phyloP scores from a whole-genome alignment of 305 asterid genomes.

The Fraxinus nigra region DNA sequence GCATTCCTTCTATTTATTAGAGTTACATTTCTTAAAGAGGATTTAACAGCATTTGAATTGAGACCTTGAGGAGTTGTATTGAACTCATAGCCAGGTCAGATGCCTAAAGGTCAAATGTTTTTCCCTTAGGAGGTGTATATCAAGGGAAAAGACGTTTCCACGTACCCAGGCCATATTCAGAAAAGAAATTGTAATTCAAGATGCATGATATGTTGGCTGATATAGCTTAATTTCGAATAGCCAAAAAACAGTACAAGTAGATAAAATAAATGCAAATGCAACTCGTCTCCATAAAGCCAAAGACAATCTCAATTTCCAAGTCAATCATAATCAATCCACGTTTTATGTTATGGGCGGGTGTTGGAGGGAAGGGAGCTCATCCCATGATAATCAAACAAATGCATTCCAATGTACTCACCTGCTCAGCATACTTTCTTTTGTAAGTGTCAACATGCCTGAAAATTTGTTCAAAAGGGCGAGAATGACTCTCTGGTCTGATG shows the following conservation, averaged over 20 bases:
- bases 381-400: constrained; percentile 6
- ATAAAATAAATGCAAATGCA: neutral
- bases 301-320: constrained; percentile 1
- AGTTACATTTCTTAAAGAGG: neutral
- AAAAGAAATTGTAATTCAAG: constrained; percentile 1
- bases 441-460: constrained; percentile 69
- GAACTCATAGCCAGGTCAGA: neutral
- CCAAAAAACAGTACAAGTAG: neutral
- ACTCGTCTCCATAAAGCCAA: neutral
- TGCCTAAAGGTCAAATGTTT: neutral
- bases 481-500: neutral
- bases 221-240: neutral
- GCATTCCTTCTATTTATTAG: neutral
- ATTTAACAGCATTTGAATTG: neutral
- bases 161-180: neutral
- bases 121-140: neutral
- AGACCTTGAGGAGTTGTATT: neutral
- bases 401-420: constrained; percentile 48
- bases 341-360: neutral
- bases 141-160: neutral
- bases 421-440: constrained; percentile 83
- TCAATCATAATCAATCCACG: neutral
- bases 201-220: neutral
- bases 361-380: neutral
- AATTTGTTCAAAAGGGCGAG: constrained; percentile 9